Evolutionary conservation across 2,329 filamentous ascomycete genomes (phyloP).

Genomic region (Madurella fahalii): DNA sequence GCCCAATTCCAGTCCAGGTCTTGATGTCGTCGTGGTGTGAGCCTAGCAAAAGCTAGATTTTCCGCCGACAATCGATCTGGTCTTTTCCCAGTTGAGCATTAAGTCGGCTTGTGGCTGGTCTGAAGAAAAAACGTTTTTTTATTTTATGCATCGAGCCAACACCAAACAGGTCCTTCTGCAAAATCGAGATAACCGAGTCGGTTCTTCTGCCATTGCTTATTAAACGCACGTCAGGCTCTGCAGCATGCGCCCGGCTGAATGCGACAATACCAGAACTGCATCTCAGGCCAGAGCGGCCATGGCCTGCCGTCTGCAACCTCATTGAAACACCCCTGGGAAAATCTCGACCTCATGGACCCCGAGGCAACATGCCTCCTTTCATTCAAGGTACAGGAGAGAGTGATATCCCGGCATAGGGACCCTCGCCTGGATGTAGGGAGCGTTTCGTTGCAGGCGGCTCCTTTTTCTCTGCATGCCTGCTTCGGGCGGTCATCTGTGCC

Average conservation of each 20-base stretch:
- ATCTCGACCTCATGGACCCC: constrained; percentile 8
- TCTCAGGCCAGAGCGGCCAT: constrained; percentile 2
- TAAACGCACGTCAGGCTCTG: constrained; percentile 7
- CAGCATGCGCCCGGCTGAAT: constrained; percentile 12
- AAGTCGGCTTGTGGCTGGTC: not conserved
- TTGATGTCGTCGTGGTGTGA: constrained; percentile 4
- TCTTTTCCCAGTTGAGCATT: constrained; percentile 7
- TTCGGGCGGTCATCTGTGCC: not conserved
- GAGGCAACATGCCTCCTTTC: not conserved
- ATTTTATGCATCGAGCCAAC: not conserved
- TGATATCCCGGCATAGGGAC: not conserved
- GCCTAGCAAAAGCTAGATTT: constrained; percentile 7
- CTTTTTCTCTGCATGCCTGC: not conserved
- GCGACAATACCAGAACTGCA: constrained; percentile 8
- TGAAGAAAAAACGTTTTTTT: constrained; percentile 3
- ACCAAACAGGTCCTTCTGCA: not conserved
- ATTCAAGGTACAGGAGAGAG: not conserved
- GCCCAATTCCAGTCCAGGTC: not conserved
- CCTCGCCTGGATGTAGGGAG: not conserved
- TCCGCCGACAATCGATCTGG: constrained; percentile 1
- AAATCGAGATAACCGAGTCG: not conserved
- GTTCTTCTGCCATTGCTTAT: not conserved
- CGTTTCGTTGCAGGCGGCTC: not conserved
- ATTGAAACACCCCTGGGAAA: constrained; percentile 16
- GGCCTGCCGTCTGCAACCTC: constrained; percentile 7